These are phyloP conservation scores for sorghum (Sorghum bicolor) DNA, from an alignment of 176 grass and related monocot species.

Conservation along the genomic window Sorghum_bicolor_NCBIv3 NC_012870.2:79306001-79306500, in stretches of 20 bases:
- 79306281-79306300: slow-evolving; percentile 30
- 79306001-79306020: slow-evolving; percentile 52
- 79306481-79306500: neutral
- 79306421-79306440: neutral
- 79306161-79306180: slow-evolving; percentile 67
- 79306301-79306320: slow-evolving; percentile 38
- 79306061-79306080: slow-evolving; percentile 50
- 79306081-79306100: slow-evolving; percentile 20
- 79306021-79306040: slow-evolving; percentile 52
- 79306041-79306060: slow-evolving; percentile 74
- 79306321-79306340: slow-evolving; percentile 38
- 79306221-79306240: slow-evolving; percentile 82
- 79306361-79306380: neutral
- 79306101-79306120: slow-evolving; percentile 41
- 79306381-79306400: neutral
- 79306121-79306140: slow-evolving; percentile 36
- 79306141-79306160: slow-evolving; percentile 44
- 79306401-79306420: slow-evolving; percentile 1
- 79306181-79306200: slow-evolving; percentile 54
- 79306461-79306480: neutral
- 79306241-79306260: slow-evolving; percentile 84
- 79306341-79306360: slow-evolving; percentile 38
- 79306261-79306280: slow-evolving; percentile 57
- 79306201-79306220: slow-evolving; percentile 27
- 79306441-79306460: neutral